These are phyloP conservation scores for Lithohypha guttulata DNA, from an alignment of 2,329 filamentous ascomycete genomes.

Conservation along the genomic window DNA sequence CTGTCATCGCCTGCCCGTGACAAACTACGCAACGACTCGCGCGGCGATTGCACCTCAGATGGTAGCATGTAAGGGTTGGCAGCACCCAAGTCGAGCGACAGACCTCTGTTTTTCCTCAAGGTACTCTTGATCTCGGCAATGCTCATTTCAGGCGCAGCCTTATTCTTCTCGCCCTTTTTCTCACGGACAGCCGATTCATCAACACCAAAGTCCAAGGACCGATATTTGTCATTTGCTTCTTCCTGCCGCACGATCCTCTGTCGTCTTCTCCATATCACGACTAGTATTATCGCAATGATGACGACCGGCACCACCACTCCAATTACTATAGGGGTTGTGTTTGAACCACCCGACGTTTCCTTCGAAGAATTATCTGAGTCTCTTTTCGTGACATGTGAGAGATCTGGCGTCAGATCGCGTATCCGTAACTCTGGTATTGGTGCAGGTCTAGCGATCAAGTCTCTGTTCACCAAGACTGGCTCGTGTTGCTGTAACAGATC, in stretches of 20 bases:
- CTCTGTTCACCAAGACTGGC: conserved; percentile 15
- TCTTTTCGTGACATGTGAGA: conserved; percentile 11
- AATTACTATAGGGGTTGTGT: conserved; percentile 56
- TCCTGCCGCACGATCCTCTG: conserved; percentile 61
- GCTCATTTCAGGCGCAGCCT: conserved; percentile 40
- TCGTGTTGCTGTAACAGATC: conserved; percentile 13
- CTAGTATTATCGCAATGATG: conserved; percentile 53
- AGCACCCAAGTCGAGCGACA: conserved; percentile 58
- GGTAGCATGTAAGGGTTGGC: conserved; percentile 90
- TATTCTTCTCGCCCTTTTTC: conserved; percentile 34
- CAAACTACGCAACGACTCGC: conserved; percentile 77
- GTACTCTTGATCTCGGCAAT: conserved; percentile 44
- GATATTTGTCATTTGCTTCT: conserved; percentile 77
- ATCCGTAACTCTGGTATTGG: conserved; percentile 18
- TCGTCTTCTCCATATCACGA: conserved; percentile 71
- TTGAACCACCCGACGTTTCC: conserved; percentile 14
- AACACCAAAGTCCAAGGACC: conserved; percentile 84
- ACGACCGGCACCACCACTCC: conserved; percentile 66
- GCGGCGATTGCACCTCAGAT: conserved; percentile 63
- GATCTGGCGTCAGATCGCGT: conserved; percentile 14
- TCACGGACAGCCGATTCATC: conserved; percentile 37
- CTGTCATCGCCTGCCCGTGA: conserved; percentile 73
- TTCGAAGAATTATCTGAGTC: conserved; percentile 11
- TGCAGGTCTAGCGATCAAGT: conserved; percentile 16
- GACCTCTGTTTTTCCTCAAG: conserved; percentile 32